Conservation (phyloP, 768 basidiomycete genomes). For the Porphyrellus cyaneotinctus region DNA sequence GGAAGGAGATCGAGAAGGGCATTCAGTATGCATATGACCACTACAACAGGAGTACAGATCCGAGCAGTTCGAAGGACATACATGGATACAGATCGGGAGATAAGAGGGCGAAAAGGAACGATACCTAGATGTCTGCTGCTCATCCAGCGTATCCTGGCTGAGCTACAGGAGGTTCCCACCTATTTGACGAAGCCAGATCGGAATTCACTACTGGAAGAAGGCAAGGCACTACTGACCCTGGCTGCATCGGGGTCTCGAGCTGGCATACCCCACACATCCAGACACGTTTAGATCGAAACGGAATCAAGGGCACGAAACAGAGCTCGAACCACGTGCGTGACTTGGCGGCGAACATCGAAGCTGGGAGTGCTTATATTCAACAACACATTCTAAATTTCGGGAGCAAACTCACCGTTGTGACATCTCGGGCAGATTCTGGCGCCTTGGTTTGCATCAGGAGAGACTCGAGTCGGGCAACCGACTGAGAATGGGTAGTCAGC, state of each 20-base stretch:
- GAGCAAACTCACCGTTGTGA: constrained; percentile 54
- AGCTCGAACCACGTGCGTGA: constrained; percentile 71
- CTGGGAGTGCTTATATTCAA: constrained; percentile 29
- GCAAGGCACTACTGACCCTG: constrained; percentile 41
- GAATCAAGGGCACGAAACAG: constrained; percentile 69
- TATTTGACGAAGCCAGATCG: constrained; percentile 2
- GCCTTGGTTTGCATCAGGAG: constrained; percentile 49
- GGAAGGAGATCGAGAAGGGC: constrained; percentile 5
- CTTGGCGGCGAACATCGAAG: constrained; percentile 58
- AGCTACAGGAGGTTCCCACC: constrained; percentile 35
- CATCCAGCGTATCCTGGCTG: constrained; percentile 30
- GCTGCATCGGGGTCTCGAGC: constrained; percentile 50
- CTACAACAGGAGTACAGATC: background rate
- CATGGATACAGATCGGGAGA: background rate
- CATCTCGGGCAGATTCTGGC: constrained; percentile 66
- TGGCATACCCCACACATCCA: constrained; percentile 74
- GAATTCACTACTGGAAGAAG: background rate
- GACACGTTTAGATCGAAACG: constrained; percentile 55
- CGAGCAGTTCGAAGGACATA: background rate
- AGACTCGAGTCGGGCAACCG: constrained; percentile 60
- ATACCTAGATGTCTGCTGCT: background rate
- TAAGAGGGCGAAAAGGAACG: background rate
- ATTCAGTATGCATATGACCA: background rate
- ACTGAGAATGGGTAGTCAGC: constrained; percentile 38
- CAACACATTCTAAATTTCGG: background rate